Conservation (phyloP, 192 early-diverging fungal genomes). For the Backusella macrospora region DNA sequence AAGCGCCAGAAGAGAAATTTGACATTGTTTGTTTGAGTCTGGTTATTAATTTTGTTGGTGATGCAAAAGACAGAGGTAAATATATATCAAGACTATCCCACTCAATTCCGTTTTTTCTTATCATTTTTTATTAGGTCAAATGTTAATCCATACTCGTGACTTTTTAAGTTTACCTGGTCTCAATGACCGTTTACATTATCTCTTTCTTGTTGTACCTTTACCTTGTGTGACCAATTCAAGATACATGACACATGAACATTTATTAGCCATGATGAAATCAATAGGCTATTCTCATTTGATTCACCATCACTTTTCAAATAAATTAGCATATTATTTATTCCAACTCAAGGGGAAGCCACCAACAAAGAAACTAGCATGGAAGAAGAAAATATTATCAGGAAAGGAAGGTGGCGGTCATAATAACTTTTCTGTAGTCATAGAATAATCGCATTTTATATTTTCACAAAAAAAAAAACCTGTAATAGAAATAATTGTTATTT, state of each 20-base stretch:
- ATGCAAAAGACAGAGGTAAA: constrained; percentile 67
- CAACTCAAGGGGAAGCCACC: constrained; percentile 28
- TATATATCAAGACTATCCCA: neutral
- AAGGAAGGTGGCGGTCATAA: constrained; percentile 58
- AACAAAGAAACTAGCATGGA: constrained; percentile 33
- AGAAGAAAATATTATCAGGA: constrained; percentile 70
- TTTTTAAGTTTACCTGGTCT: constrained; percentile 11
- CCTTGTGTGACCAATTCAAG: constrained; percentile 86
- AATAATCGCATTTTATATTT: neutral
- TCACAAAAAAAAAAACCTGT: too few species aligned
- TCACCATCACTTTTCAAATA: constrained; percentile 65
- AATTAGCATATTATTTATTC: constrained; percentile 84
- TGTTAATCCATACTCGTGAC: constrained; percentile 39
- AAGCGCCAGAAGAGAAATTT: constrained; percentile 58
- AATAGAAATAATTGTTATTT: too few species aligned
- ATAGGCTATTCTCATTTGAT: constrained; percentile 66
- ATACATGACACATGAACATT: constrained; percentile 77
- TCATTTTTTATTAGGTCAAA: constrained; percentile 36
- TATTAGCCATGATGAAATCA: constrained; percentile 62
- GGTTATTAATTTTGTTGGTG: constrained; percentile 90
- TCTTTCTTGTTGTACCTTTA: constrained; percentile 81
- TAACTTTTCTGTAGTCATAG: constrained; percentile 73
- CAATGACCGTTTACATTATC: constrained; percentile 42
- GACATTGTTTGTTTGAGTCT: constrained; percentile 80
- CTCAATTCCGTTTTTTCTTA: neutral